Conservation (phyloP, 257 asterid species). For the Marsdenia floribunda region DNA sequence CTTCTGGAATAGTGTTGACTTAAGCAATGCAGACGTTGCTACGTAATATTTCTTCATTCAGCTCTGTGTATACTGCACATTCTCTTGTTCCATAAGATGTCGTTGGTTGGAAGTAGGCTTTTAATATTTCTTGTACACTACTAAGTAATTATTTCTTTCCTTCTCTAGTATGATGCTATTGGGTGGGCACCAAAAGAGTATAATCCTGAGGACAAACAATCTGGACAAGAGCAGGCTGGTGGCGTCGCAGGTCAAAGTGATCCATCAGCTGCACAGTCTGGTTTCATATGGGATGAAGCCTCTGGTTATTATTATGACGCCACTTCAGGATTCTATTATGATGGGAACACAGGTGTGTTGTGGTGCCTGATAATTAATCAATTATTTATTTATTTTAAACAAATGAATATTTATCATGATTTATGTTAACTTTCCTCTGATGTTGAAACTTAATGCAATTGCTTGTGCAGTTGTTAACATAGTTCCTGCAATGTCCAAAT, state of each 20-base stretch:
- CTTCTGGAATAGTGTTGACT: background rate
- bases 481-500: background rate
- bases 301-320: slow-evolving; percentile 98
- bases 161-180: slow-evolving; percentile 80
- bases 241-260: slow-evolving; percentile 44
- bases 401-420: background rate
- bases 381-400: background rate
- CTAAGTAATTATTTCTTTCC: slow-evolving; percentile 16
- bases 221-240: slow-evolving; percentile 55
- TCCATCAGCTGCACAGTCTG: slow-evolving; percentile 76
- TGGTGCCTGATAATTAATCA: slow-evolving; percentile 1
- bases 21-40: background rate
- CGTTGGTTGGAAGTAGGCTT: background rate
- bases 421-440: background rate
- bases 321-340: slow-evolving; percentile 94
- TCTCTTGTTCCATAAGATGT: background rate
- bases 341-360: slow-evolving; percentile 78
- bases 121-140: background rate
- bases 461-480: background rate
- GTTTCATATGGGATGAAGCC: slow-evolving; percentile 98
- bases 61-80: background rate
- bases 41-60: background rate
- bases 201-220: slow-evolving; percentile 74
- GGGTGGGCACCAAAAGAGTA: slow-evolving; percentile 99
- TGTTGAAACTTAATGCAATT: background rate